These are phyloP conservation scores for Aspergillus clavatus DNA, from an alignment of 2,329 filamentous ascomycete species.

Conservation along the genomic window DNA sequence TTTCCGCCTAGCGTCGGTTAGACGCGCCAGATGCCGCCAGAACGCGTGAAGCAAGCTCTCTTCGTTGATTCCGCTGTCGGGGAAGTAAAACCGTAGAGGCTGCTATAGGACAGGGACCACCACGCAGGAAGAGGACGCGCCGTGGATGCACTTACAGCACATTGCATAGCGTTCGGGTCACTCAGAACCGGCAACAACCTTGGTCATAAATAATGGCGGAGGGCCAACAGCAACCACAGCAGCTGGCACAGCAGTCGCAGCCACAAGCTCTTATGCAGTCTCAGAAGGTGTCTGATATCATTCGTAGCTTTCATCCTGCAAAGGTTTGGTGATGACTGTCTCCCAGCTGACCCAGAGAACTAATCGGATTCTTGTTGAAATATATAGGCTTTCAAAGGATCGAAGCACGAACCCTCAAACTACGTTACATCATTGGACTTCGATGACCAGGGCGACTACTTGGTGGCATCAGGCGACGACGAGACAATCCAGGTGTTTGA, in stretches of 20 bases:
- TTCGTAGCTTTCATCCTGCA: slow-evolving; percentile 71
- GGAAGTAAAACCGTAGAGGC: too few relatives aligned
- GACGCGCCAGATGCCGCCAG: slow-evolving; percentile 15
- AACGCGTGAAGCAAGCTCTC: neutral
- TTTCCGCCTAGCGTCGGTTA: slow-evolving; percentile 8
- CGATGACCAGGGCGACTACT: slow-evolving; percentile 87
- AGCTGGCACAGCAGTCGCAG: slow-evolving; percentile 17
- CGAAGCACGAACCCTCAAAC: slow-evolving; percentile 43
- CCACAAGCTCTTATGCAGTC: slow-evolving; percentile 33
- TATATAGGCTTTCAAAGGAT: slow-evolving; percentile 29
- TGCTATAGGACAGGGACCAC: too few relatives aligned
- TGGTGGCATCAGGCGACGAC: slow-evolving; percentile 87
- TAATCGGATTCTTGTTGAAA: slow-evolving; percentile 10
- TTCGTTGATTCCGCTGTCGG: too few relatives aligned
- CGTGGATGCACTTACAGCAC: too few relatives aligned
- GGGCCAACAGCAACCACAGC: slow-evolving; percentile 17
- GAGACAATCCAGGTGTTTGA: slow-evolving; percentile 96
- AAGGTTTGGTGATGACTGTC: slow-evolving; percentile 53
- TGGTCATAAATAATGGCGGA: slow-evolving; percentile 24
- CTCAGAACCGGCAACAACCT: too few relatives aligned
- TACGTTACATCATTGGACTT: slow-evolving; percentile 89
- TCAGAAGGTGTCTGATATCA: slow-evolving; percentile 71
- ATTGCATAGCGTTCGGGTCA: too few relatives aligned
- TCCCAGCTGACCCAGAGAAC: neutral
- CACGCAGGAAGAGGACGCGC: too few relatives aligned